phyloP scores from a whole-genome alignment of 139 green algal species.

The Chlorella sp. region DNA sequence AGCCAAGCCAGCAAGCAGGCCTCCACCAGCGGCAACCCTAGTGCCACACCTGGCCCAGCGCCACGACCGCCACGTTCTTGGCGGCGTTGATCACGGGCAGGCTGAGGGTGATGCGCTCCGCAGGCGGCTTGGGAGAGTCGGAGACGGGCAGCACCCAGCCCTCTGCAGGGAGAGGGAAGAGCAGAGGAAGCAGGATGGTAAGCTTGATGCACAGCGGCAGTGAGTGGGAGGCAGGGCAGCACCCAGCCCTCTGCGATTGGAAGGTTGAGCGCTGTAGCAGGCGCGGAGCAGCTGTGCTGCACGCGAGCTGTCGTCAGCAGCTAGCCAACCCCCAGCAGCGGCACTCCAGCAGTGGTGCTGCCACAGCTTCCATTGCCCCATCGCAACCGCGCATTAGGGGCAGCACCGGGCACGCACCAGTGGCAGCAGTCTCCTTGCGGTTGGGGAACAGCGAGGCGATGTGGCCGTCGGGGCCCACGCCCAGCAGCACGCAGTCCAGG shows the following conservation, averaged over 20 bases:
- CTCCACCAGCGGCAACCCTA: no score
- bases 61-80: slow-evolving; percentile 59
- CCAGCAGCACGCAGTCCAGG: slow-evolving; percentile 95
- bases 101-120: slow-evolving; percentile 96
- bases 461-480: slow-evolving; percentile 97
- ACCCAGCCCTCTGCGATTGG: no score
- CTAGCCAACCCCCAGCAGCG: no score
- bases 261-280: no score
- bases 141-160: slow-evolving; percentile 91
- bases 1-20: no score
- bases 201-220: no score
- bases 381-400: no score
- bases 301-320: no score
- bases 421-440: slow-evolving; percentile 58
- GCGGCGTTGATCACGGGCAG: slow-evolving; percentile 90
- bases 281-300: no score
- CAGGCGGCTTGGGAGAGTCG: slow-evolving; percentile 96
- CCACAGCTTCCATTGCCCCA: no score
- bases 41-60: slow-evolving; percentile 37
- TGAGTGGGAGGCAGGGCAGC: not conserved
- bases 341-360: no score
- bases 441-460: slow-evolving; percentile 99
- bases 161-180: slow-evolving; percentile 1
- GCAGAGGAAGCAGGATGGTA: not conserved
- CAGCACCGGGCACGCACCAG: not conserved